Evolutionary conservation across 768 basidiomycete species (phyloP).

Genomic region (Termitomyces eurrhizus): DNA sequence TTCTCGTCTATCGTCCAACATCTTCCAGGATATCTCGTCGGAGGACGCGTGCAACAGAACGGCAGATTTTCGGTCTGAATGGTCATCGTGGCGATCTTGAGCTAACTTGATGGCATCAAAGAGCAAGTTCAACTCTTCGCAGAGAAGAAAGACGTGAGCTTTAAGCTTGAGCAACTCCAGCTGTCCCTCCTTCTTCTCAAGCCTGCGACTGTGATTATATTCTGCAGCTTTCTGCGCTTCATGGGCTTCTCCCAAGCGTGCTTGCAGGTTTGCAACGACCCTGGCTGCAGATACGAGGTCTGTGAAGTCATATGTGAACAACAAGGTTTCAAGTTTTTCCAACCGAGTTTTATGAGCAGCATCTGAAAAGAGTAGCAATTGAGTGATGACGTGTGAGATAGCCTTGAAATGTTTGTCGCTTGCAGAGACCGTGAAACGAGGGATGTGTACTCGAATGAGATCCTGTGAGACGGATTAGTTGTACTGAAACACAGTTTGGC

Average conservation of each 20-base stretch:
- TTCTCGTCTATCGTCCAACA: conserved; percentile 71
- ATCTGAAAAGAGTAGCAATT: conserved; percentile 88
- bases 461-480: conserved; percentile 46
- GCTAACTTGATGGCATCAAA: conserved; percentile 85
- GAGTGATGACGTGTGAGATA: conserved; percentile 82
- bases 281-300: conserved; percentile 67
- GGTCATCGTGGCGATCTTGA: conserved; percentile 69
- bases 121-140: conserved; percentile 77
- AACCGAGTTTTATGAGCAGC: conserved; percentile 74
- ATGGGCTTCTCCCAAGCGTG: conserved; percentile 60
- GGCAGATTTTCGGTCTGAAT: conserved; percentile 72
- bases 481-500: not conserved
- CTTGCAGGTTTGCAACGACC: conserved; percentile 71
- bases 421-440: conserved; percentile 84
- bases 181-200: conserved; percentile 40
- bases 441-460: conserved; percentile 75
- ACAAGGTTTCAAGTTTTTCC: conserved; percentile 74
- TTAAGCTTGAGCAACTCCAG: conserved; percentile 63
- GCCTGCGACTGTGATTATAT: conserved; percentile 32
- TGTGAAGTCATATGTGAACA: conserved; percentile 87
- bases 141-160: conserved; percentile 66
- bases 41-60: conserved; percentile 78
- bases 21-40: conserved; percentile 86
- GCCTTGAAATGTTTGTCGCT: conserved; percentile 78
- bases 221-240: conserved; percentile 44